These are phyloP conservation scores for Endothia cerciana DNA, from an alignment of 2,329 filamentous ascomycete species.

Conservation along the genomic window DNA sequence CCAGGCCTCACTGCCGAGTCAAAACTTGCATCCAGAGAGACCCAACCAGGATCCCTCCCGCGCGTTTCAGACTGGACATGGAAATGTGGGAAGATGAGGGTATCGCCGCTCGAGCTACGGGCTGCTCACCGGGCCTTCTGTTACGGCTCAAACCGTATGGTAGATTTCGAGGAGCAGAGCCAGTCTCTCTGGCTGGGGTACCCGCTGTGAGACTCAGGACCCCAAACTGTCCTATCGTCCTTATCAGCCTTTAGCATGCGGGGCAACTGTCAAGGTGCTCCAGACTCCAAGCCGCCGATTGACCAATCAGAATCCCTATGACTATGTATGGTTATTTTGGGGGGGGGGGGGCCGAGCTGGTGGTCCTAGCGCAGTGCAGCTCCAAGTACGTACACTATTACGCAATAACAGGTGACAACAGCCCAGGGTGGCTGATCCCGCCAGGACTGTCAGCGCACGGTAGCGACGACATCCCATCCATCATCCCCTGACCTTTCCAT, in stretches of 20 bases:
- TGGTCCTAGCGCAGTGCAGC: background rate
- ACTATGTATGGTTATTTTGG: background rate
- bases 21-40: background rate
- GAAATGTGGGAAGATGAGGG: background rate
- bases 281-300: background rate
- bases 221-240: background rate
- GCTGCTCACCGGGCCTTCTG: no score
- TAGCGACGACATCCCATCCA: background rate
- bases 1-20: background rate
- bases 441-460: conserved; percentile 18
- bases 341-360: no score
- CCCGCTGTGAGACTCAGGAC: background rate
- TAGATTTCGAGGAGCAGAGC: no score
- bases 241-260: background rate
- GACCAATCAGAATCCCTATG: background rate
- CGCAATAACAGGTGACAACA: conserved; percentile 2
- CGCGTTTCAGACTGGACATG: background rate
- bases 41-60: background rate
- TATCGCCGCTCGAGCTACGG: background rate
- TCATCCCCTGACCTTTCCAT: background rate
- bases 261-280: background rate
- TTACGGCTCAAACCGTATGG: background rate
- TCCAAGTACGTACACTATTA: no score
- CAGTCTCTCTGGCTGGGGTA: no score
- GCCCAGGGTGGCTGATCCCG: conserved; percentile 16